These are phyloP conservation scores for Chlorokybus atmophyticus DNA, from an alignment of 139 green algal genomes.

Conservation along the genomic window DNA sequence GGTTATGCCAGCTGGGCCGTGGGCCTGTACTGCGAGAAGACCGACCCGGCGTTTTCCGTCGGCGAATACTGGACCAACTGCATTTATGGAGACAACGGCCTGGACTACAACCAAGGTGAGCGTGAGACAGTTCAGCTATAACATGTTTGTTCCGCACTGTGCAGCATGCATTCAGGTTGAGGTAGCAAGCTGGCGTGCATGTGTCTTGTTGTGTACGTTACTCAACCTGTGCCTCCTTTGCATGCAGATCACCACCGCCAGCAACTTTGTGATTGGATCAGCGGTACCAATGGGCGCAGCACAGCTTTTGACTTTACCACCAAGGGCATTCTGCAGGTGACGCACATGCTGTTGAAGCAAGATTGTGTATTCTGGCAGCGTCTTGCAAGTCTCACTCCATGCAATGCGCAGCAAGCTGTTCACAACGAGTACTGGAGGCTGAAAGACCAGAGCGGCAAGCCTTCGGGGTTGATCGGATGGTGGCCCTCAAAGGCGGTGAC, in stretches of 20 bases:
- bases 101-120: slow-evolving; percentile 36
- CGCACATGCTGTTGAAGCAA: too few relatives aligned
- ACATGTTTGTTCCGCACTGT: too few relatives aligned
- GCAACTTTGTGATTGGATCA: slow-evolving; percentile 34
- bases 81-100: slow-evolving; percentile 12
- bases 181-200: too few relatives aligned
- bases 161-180: too few relatives aligned
- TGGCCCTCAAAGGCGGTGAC: slow-evolving; percentile 85
- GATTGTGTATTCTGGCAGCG: too few relatives aligned
- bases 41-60: slow-evolving; percentile 40
- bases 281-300: slow-evolving; percentile 15
- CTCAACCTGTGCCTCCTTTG: too few relatives aligned
- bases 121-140: too few relatives aligned
- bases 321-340: slow-evolving; percentile 43
- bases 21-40: slow-evolving; percentile 36
- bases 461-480: slow-evolving; percentile 47
- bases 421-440: slow-evolving; percentile 20
- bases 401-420: slow-evolving; percentile 31
- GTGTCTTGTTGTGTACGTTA: too few relatives aligned
- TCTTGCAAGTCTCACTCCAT: too few relatives aligned
- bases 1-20: slow-evolving; percentile 35
- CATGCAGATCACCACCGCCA: slow-evolving; percentile 29
- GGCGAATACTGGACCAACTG: slow-evolving; percentile 55
- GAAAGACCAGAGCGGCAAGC: slow-evolving; percentile 16
- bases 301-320: slow-evolving; percentile 47